Evolutionary conservation across 2,329 filamentous ascomycete species (phyloP), one percentile per base, ranked within the genome.

Genomic region (Ophiostoma ulmi): DNA sequence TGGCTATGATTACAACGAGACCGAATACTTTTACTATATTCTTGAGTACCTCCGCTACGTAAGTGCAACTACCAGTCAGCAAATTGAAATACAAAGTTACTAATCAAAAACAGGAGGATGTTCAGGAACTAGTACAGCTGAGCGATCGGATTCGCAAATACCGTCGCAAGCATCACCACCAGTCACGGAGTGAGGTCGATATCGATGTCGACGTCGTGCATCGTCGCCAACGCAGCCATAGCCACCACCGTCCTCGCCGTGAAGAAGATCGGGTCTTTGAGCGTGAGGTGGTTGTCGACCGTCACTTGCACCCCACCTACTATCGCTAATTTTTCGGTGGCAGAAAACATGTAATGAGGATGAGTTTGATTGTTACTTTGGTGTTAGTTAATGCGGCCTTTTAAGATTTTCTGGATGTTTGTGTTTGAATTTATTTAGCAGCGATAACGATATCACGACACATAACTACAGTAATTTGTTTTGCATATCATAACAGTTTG

Each of bases 1-100:
- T 77, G 92, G 92, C 2, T 98, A 97, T 79, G 89, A 92, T 72
- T 98, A 90, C 77, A 93, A 97, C 78, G 94, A 98, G 83, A 95
- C 92, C 0, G 90, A 93, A 70, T 87, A 86, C 73, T 96, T 93
- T 80, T 98, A 91, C 80, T 98, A 97, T 79, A 88, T 98, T 65
- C 94, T 97, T 83, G 88, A 94, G 73, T 97, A 97, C 79, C 84
- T 99, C 69, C 84, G 86, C 81, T 93, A 95, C 78, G 94, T 97
- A 84, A 86, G 93, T 38, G 22, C 11, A 44, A 44, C 41, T 39
- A 22, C 26, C 11, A n/a, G 31, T 10, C 11, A 3, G 55, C 35
- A 38, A 8, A 10, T 17, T 39, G 61, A 20, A 22, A 38, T 10
- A 20, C 36, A 35, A 68, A 31, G 10, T 41, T 3, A 35, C 81